These are phyloP conservation scores for Aureobasidium vineae DNA, from an alignment of 2,329 filamentous ascomycete species.

Conservation along the genomic window DNA sequence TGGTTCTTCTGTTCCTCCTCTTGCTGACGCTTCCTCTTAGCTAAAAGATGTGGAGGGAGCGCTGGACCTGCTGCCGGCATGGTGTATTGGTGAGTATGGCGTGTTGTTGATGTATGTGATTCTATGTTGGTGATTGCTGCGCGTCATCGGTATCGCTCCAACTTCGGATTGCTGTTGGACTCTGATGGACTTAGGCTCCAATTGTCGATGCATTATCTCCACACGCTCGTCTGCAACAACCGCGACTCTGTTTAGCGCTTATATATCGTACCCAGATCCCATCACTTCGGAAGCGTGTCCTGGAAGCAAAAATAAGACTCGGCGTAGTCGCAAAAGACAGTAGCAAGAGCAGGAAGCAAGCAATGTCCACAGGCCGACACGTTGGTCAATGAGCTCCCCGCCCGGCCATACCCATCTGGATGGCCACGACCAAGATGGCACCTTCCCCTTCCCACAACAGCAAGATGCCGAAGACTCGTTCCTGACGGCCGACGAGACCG, in stretches of 20 bases:
- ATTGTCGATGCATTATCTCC: slow-evolving; percentile 13
- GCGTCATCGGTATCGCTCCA: slow-evolving; percentile 11
- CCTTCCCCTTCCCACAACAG: not conserved
- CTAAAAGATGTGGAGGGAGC: slow-evolving; percentile 63
- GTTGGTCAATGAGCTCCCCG: slow-evolving; percentile 27
- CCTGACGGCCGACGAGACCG: slow-evolving; percentile 5
- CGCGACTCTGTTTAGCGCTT: not conserved
- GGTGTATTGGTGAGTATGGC: slow-evolving; percentile 29
- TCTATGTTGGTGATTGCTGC: not conserved
- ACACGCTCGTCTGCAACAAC: not conserved
- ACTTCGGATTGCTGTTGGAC: not conserved
- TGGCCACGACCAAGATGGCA: slow-evolving; percentile 18
- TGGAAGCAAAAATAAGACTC: not conserved
- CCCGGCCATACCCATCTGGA: slow-evolving; percentile 22
- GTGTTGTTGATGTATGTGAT: not conserved
- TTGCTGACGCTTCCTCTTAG: slow-evolving; percentile 52
- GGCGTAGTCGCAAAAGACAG: not conserved
- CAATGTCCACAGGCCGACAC: slow-evolving; percentile 16
- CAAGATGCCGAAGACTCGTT: slow-evolving; percentile 9
- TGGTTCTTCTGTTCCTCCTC: slow-evolving; percentile 42
- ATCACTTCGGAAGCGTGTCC: not conserved
- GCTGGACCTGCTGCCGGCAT: slow-evolving; percentile 71
- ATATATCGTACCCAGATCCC: not conserved
- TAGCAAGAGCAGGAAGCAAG: slow-evolving; percentile 11
- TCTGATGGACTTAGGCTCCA: slow-evolving; percentile 12